phyloP scores from a whole-genome alignment of 495 filamentous ascomycete genomes.

The Astrocystis sublimbata region DNA sequence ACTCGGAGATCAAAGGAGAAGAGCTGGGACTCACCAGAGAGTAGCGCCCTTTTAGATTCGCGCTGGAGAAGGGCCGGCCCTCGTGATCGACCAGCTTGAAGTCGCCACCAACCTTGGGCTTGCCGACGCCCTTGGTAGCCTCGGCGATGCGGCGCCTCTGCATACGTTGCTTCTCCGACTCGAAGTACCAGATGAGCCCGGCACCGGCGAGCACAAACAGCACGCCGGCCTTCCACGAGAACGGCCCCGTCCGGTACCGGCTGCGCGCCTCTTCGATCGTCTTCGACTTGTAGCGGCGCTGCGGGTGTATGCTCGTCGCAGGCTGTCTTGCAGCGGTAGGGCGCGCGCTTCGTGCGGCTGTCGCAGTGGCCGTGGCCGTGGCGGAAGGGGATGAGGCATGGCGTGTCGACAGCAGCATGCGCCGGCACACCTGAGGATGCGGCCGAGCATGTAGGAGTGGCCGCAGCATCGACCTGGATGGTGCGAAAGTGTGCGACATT shows the following conservation, averaged over 20 bases:
- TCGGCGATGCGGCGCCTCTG: conserved; percentile 83
- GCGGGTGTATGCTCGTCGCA: conserved; percentile 8
- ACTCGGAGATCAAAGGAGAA: neutral
- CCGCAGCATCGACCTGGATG: conserved; percentile 24
- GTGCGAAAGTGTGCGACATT: conserved; percentile 27
- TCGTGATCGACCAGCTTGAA: conserved; percentile 82
- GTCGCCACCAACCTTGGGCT: conserved; percentile 86
- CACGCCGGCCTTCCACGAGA: conserved; percentile 84
- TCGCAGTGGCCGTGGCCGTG: too few species aligned
- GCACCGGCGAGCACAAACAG: conserved; percentile 79
- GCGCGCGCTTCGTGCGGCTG: conserved; percentile 9
- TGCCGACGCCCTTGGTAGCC: conserved; percentile 87
- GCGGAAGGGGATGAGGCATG: too few species aligned
- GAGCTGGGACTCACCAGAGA: conserved; percentile 55
- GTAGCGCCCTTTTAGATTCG: conserved; percentile 84
- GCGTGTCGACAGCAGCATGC: conserved; percentile 26
- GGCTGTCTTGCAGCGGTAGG: neutral
- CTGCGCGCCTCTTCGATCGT: conserved; percentile 58
- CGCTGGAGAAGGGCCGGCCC: conserved; percentile 70
- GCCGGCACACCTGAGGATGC: conserved; percentile 22
- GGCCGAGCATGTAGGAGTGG: conserved; percentile 19
- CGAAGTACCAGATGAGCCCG: conserved; percentile 85
- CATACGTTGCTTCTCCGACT: conserved; percentile 84
- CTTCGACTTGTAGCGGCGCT: conserved; percentile 44
- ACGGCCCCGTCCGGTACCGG: conserved; percentile 63